Evolutionary conservation across 192 early-diverging fungal species (phyloP), one percentile per base, ranked within the genome.

Genomic region (Dispira simplex): DNA sequence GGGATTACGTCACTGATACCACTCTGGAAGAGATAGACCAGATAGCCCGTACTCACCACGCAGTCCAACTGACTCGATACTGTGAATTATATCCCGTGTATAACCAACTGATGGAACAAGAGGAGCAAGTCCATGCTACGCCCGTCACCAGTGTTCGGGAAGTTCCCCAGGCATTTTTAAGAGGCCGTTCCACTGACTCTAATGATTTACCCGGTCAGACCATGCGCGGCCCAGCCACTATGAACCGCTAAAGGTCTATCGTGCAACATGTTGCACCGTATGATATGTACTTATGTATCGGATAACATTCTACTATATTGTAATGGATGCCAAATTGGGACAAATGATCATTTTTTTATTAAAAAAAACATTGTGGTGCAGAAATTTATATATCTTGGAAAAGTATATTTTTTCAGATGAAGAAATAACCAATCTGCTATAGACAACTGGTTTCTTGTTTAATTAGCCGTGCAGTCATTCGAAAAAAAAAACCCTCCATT

Each of bases 11-110:
- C 6, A 44, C 32, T 11, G 12, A n/a, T 1, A 21, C 44, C 16
- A 62, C 23, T 14, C n/a, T 45, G 10, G 43, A 62, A 14, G 59
- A 39, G 14, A 45, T 62, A 3, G 44, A 20, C n/a, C 32, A 45
- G 5, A 8, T n/a, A 45, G 59, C 59, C 28, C 43, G 28, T 20
- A 45, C 16, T 43, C 12, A 20, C 21, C n/a, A 25, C 13, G 59
- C 59, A 43, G 8, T 5, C 2, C 59, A 62, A 39, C 43, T 62
- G 10, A 8, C 16, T 39, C 44, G 59, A 8, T 32, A 44, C 44
- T 62, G 59, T 25, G 44, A 62, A 45, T 45, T 62, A 11, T 62
- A 23, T n/a, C n/a, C 16, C n/a, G 11, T 46, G 11, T 62, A 62
- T 25, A 43, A 62, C n/a, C 20, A 62, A 3, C 14, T 62, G 12